Base-by-base conservation (phyloP, 192 early-diverging fungal genomes). In the Coemansia sp. region DNA sequence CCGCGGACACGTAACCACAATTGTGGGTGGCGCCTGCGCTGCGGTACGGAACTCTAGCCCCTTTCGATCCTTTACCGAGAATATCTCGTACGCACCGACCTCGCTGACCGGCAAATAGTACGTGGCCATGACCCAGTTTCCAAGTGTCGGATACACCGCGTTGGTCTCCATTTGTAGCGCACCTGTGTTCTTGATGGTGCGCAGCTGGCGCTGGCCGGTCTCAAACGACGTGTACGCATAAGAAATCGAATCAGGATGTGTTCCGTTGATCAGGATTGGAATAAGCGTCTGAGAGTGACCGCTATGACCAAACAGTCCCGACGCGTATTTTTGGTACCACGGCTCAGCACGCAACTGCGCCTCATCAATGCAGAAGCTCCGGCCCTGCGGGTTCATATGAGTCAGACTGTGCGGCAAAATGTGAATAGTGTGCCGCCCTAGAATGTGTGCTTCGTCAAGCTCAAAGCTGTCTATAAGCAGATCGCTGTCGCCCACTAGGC, bases 361-460 rank as follows among this genome's bases (percentile, higher is more conserved):
- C 5, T 12, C 51, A 49, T 73, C 68, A 49, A 82, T 70, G 59
- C 80, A 82, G 56, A 65, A 58, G 4, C 43, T 32, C 47, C 57
- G 57, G 29, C 65, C 59, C 17, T 58, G 32, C 11, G 70, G 80
- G 22, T 82, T 76, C 74, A 82, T 73, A 49, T 76, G 74, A 5
- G 80, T 71, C 45, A 76, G 19, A 56, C 80, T 76, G 62, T 76
- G 74, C 15, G 80, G 80, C 56, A 82, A 53, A 50, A 82, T 57
- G 43, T 82, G 80, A 39, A 82, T 76, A 11, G 80, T 82, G 50
- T 82, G 80, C 2, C 74, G 63, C 5, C 80, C 80, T 60, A 82
- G 66, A 56, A 82, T 82, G 29, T 76, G 80, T 43, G 71, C 78
- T 12, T 69, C 69, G 51, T 81, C 63, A 11, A 81, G 66, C 59